Base-by-base conservation (phyloP, 2,329 filamentous ascomycete species). In the Botrytis hyacinthi region DNA sequence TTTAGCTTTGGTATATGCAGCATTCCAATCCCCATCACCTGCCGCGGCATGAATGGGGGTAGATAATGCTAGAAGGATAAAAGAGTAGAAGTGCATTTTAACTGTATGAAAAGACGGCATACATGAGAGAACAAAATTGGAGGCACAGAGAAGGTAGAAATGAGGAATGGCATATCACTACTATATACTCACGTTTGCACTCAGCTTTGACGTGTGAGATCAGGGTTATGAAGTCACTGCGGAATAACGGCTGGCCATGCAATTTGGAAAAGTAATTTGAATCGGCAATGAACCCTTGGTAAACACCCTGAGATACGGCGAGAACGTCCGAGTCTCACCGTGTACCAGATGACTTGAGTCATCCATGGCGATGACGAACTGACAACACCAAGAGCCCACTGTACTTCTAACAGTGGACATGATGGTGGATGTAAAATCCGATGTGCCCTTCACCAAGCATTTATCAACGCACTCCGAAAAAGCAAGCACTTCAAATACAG, bases 1-100 rank as follows among this genome's bases (percentile, higher is more conserved):
- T 22, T 89, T 87, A 0, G 93, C 93, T 80, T 93, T 93, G 63
- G 84, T 82, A 80, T 94, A 93, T 72, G 91, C 92, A 18, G 90
- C 85, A 37, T 85, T 85, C 93, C 93, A 96, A 65, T 83, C 77
- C 18, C 78, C 78, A 51, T 78, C 76, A 29, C 76, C 76, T 35
- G 74, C 73, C 7, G 75, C 69, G 9, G 74, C 75, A 35, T 73
- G 63, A 20, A 74, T 57, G 8, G 76, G 74, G 12, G 66, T 74
- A 29, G 75, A 74, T 6, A 77, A 63, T 20, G 74, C 75, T 61
- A 79, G 57, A 29, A 77, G 35, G 16, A 74, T 59, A 35, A 73
- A 22, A 32, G 65, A 72, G 18, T 57, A 26, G 29, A 72, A 10
- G 29, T 72, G 29, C 71, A 72, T 72, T 37, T 72, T 65, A 14